Base-by-base conservation (phyloP, 2,329 filamentous ascomycete genomes). In the Zelopaecilomyces penicillatus region DNA sequence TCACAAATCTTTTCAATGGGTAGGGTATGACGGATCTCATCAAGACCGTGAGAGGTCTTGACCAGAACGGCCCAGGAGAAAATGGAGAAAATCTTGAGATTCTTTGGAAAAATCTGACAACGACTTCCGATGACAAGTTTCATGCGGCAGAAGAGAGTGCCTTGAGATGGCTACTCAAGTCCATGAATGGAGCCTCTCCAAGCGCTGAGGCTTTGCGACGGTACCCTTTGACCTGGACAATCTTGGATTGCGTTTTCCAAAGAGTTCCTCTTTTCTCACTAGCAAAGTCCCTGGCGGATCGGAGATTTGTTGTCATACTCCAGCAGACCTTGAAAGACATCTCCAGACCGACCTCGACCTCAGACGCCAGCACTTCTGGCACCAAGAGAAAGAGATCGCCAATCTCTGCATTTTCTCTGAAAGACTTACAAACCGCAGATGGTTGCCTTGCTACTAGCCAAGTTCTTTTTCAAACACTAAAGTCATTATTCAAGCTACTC, bases 201-300 rank as follows among this genome's bases (percentile, higher is more conserved):
- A 60, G 68, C 33, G 70, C 73, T 42, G 75, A 80, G 57, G 71
- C 67, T 35, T 54, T 78, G 41, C 71, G 77, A 53, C 68, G 76
- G 49, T 78, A 73, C 53, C 74, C 76, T 39, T 58, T 75, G 42
- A 69, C 76, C 7, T 83, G 80, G 85, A 70, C 67, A 30, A 72
- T 88, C 32, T 60, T 89, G 27, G 69, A 70, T 37, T 74, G 73
- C 47, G 69, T 84, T 39, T 73, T 87, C 43, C 67, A 72, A 41
- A 67, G 79, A n/a, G 77, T 91, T 12, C 82, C 86, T 0, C 67
- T 80, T 0, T 81, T 84, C 38, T 82, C 79, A 8, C 70, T 87
- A 27, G 85, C 86, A 6, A 80, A 81, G 46, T 80, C 85, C 4
- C 71, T 95, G 5, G 80, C 78, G 26, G 82, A 89, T 46, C 73